Percentiles rank a stretch among this genome's conserved stretches.
Conservation (phyloP, 768 basidiomycete genomes). For the Leccinum pellstonianum region DNA sequence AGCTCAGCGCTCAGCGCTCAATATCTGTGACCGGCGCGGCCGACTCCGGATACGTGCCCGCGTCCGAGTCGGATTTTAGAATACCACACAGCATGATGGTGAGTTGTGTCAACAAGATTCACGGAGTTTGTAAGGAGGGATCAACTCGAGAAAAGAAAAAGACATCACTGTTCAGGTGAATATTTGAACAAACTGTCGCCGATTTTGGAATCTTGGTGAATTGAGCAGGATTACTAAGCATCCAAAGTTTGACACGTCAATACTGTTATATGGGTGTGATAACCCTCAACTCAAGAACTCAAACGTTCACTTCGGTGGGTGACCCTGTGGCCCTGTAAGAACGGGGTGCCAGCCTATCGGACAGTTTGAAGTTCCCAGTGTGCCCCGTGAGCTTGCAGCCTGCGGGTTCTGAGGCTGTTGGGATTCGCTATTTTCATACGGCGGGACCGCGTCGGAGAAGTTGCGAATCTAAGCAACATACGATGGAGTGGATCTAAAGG, state of each 20-base stretch:
- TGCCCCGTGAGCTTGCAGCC: background rate
- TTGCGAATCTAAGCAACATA: background rate
- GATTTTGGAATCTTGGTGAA: background rate
- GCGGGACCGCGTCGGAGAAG: background rate
- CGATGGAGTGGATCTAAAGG: background rate
- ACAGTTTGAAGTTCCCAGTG: background rate
- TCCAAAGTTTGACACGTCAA: background rate
- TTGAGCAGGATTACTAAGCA: background rate
- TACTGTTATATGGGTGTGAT: background rate
- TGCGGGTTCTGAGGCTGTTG: background rate
- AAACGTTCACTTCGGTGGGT: background rate
- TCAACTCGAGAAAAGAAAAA: background rate
- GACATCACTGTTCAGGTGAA: background rate
- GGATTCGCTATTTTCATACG: background rate
- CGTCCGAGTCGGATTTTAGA: background rate
- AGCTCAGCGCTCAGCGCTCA: background rate
- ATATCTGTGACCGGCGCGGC: no score
- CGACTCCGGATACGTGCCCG: background rate
- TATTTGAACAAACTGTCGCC: background rate
- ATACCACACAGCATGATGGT: background rate
- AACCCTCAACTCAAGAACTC: background rate
- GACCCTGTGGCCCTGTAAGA: background rate
- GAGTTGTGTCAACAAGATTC: constrained; percentile 9
- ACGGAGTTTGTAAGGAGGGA: background rate
- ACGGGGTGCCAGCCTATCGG: no score